A percentile compares a stretch with the other conserved stretches of the same genome.
Conservation (phyloP, 441 rosid genomes). For the Populus hybrid region DNA sequence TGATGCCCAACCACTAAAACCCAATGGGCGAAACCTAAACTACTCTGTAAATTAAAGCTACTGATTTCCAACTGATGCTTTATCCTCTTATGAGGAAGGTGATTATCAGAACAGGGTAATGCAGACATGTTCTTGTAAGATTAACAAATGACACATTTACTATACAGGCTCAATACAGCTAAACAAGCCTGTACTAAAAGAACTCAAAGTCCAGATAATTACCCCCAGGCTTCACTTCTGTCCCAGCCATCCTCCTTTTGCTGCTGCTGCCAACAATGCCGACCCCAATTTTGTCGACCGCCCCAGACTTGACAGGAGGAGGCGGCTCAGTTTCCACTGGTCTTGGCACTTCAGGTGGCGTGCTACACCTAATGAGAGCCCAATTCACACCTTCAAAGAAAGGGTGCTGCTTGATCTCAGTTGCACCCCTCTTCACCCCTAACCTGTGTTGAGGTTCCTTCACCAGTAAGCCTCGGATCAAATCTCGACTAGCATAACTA, state of each 20-base stretch:
- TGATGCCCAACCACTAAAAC: not conserved
- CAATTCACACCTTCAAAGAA: conserved; percentile 95
- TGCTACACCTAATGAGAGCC: conserved; percentile 95
- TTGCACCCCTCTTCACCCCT: conserved; percentile 94
- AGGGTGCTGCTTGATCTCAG: conserved; percentile 97
- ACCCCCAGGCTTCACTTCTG: conserved; percentile 73
- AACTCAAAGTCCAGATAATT: conserved; percentile 97
- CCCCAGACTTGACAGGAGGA: conserved; percentile 61
- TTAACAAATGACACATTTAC: conserved; percentile 23
- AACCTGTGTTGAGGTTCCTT: conserved; percentile 92
- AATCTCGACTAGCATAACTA: conserved; percentile 72
- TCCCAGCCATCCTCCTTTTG: conserved; percentile 58
- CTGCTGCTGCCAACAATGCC: conserved; percentile 72
- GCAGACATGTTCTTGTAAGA: conserved; percentile 18
- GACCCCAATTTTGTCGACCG: conserved; percentile 63
- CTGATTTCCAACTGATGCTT: conserved; percentile 22
- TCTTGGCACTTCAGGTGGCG: conserved; percentile 95
- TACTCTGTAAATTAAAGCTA: conserved; percentile 15
- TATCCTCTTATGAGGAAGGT: conserved; percentile 15
- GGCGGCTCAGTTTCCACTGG: conserved; percentile 70
- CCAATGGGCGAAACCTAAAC: conserved; percentile 5
- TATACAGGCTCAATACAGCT: conserved; percentile 15
- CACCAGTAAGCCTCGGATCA: conserved; percentile 77
- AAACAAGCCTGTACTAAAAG: conserved; percentile 46
- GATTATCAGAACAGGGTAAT: conserved; percentile 20